Evolutionary conservation across 805 yeast genomes (phyloP), one percentile per base, ranked within the genome.

Genomic region (Blastobotrys americana): DNA sequence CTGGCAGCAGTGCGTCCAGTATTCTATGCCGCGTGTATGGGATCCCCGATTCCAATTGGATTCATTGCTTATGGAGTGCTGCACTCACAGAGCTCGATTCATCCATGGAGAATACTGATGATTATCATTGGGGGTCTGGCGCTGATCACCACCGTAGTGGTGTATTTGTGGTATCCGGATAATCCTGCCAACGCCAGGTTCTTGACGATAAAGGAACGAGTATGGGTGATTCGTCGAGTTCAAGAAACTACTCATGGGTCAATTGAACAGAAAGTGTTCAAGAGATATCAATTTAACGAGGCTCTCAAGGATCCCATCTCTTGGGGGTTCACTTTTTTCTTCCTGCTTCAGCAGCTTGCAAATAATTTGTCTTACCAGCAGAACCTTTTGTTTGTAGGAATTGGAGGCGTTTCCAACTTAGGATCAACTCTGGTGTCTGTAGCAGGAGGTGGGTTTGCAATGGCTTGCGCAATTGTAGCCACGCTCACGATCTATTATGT

Each of bases 181-280:
- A 75, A 77, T 55, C 84, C 84, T 13, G 58, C 78, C 0, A 68
- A 64, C 48, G 77, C 78, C 4, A 65, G 59, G 45, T 74, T 74
- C 51, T 63, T 79, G 39, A 48, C 70, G 3, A 56, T 54, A 2
- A 67, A 73, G 37, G 84, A 79, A 56, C 76, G 69, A 53, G 69
- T 76, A 9, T 69, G 73, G 71, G 61, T 72, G 46, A 73, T 74
- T 49, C 58, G 72, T 60, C 58, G 69, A 56, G 67, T 63, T 44
- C 71, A 66, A 49, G 54, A 50, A 31, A 60, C 61, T 20, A 71
- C 65, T 5, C 64, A 55, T 42, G 59, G 70, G 1, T 55, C 74
- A 1, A 68, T 69, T 46, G 74, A 71, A 46, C 74, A 71, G 46
- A 72, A 71, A 38, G 18, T 25, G 5, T 64, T 77, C 55, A 77